A percentile compares a stretch with the other conserved stretches of the same genome.
These are phyloP conservation scores for Rosellinia necatrix DNA, from an alignment of 2,329 filamentous ascomycete species.

Conservation along the genomic window DNA sequence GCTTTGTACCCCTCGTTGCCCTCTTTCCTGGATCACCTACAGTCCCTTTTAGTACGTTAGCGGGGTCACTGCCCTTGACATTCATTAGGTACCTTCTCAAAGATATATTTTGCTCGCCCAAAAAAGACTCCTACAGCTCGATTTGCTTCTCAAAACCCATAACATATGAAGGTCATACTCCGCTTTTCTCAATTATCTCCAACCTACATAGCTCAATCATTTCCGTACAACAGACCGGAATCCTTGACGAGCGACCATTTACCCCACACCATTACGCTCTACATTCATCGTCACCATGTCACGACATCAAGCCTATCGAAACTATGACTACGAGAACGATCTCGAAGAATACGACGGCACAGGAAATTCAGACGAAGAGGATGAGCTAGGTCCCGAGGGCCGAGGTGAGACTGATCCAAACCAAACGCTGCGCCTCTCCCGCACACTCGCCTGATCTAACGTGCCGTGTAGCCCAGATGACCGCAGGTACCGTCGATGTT, in stretches of 20 bases:
- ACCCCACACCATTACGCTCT: not conserved
- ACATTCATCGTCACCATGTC: constrained; percentile 44
- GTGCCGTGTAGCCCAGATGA: constrained; percentile 51
- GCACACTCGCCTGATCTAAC: constrained; percentile 15
- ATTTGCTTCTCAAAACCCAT: no score
- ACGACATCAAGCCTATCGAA: constrained; percentile 52
- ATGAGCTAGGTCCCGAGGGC: constrained; percentile 47
- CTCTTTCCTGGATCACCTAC: no score
- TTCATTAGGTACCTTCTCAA: no score
- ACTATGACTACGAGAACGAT: constrained; percentile 56
- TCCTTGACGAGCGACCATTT: not conserved
- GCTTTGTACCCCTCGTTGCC: no score
- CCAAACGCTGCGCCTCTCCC: not conserved
- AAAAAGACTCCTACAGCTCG: no score
- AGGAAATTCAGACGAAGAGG: constrained; percentile 49
- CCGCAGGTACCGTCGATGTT: constrained; percentile 68
- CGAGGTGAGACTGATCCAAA: constrained; percentile 30
- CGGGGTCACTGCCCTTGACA: no score
- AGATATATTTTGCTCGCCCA: no score
- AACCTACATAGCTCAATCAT: not conserved
- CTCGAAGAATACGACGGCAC: constrained; percentile 55
- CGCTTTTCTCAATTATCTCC: no score
- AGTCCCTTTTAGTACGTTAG: no score
- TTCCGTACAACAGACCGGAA: not conserved
- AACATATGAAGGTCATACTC: no score